Conservation (phyloP, 352 stramenopile species). For the Aphanomyces astaci region DNA sequence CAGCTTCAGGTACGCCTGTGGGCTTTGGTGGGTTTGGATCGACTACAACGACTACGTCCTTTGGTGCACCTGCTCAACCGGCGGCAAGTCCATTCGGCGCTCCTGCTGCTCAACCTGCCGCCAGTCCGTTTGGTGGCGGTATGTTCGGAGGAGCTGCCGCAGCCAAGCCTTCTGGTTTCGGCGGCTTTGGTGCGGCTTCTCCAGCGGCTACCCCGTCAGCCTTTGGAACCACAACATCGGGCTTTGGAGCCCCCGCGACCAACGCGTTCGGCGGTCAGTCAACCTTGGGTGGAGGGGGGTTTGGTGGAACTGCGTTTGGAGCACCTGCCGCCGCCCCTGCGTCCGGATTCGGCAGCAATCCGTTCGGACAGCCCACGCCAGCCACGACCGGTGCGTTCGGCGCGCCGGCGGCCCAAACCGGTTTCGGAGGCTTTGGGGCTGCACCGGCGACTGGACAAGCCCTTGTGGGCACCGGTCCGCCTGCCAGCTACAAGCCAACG, state of each 20-base stretch:
- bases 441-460: background rate
- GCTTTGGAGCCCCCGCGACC: slow-evolving; percentile 30
- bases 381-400: slow-evolving; percentile 15
- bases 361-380: background rate
- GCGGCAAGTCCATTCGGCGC: slow-evolving; percentile 52
- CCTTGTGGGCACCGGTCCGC: slow-evolving; percentile 51
- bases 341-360: slow-evolving; percentile 5
- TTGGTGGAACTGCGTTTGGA: slow-evolving; percentile 7
- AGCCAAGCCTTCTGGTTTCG: background rate
- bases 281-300: background rate
- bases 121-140: slow-evolving; percentile 20
- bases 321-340: background rate
- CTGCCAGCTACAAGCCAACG: slow-evolving; percentile 52
- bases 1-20: slow-evolving; percentile 20
- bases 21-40: slow-evolving; percentile 40
- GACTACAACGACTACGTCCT: slow-evolving; percentile 35
- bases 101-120: background rate
- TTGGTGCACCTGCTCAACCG: slow-evolving; percentile 40
- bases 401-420: background rate
- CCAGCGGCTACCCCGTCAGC: slow-evolving; percentile 26
- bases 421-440: background rate
- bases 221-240: slow-evolving; percentile 31
- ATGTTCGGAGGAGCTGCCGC: slow-evolving; percentile 24
- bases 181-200: slow-evolving; percentile 27
- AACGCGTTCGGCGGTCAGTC: slow-evolving; percentile 1